Conservation (phyloP, 2,329 filamentous ascomycete genomes). For the Tolypocladium inflatum region DNA sequence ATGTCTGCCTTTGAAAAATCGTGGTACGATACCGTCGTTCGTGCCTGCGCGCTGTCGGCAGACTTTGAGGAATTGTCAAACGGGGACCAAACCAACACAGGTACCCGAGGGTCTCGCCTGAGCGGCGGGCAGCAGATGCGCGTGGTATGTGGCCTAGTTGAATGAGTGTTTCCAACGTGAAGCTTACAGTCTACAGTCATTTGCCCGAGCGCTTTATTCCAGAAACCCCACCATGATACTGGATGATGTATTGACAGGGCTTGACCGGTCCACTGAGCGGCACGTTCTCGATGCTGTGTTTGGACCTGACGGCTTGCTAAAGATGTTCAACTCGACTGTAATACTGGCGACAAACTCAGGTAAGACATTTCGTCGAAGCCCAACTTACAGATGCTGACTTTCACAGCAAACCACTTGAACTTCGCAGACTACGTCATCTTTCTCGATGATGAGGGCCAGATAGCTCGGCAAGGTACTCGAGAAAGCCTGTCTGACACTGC, state of each 20-base stretch:
- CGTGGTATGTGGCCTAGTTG: conserved; percentile 7
- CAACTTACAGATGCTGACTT: not conserved
- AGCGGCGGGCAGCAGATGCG: conserved; percentile 18
- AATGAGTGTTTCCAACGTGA: not conserved
- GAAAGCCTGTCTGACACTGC: conserved; percentile 4
- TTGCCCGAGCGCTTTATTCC: conserved; percentile 15
- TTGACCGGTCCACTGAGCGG: conserved; percentile 26
- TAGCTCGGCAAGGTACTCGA: conserved; percentile 11
- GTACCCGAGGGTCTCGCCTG: conserved; percentile 12
- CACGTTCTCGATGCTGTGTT: conserved; percentile 26
- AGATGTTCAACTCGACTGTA: conserved; percentile 11
- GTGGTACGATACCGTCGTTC: conserved; percentile 12
- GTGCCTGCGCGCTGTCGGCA: conserved; percentile 8
- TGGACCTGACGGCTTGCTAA: conserved; percentile 18
- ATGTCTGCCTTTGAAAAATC: conserved; percentile 7
- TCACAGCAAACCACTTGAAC: conserved; percentile 10
- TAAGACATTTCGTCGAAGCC: not conserved
- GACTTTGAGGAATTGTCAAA: conserved; percentile 11
- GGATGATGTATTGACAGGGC: conserved; percentile 23
- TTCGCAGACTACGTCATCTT: conserved; percentile 14
- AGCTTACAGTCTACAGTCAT: conserved; percentile 4
- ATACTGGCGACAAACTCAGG: conserved; percentile 18
- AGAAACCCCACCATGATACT: conserved; percentile 16
- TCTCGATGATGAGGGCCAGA: conserved; percentile 10
- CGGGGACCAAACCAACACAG: conserved; percentile 13